A percentile compares a stretch with the other conserved stretches of the same genome.
phyloP scores from a whole-genome alignment of 176 grass and related monocot genomes.

The Cenchrus fungigraminus region DNA sequence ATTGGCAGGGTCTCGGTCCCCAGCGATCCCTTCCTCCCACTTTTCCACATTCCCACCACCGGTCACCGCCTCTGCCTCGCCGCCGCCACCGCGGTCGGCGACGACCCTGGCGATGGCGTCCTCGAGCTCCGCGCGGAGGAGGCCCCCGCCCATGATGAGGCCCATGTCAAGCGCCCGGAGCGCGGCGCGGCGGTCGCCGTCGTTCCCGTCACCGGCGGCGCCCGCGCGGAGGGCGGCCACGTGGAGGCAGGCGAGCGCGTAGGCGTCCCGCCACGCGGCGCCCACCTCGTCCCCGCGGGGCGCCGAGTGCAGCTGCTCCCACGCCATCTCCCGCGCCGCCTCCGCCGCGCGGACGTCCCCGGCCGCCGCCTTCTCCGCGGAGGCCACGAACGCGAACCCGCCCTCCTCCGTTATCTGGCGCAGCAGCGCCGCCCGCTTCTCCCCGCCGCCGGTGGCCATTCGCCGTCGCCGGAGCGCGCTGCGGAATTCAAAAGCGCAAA shows the following conservation, averaged over 20 bases:
- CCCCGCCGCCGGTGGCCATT: conserved; percentile 50
- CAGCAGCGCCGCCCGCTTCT: conserved; percentile 65
- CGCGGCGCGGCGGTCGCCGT: conserved; percentile 52
- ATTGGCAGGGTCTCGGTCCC: conserved; percentile 58
- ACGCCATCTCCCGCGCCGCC: conserved; percentile 92
- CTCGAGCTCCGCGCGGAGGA: conserved; percentile 77
- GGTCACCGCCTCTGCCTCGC: not conserved
- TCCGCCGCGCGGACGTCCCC: conserved; percentile 86
- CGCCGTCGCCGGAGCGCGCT: not conserved
- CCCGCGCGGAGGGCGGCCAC: conserved; percentile 51
- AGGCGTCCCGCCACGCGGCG: conserved; percentile 73
- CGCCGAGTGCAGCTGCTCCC: conserved; percentile 94
- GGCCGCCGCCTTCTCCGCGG: conserved; percentile 73
- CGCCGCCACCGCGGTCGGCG: not conserved
- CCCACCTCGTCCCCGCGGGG: conserved; percentile 67
- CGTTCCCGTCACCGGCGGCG: not conserved
- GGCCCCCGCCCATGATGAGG: conserved; percentile 85
- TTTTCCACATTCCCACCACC: conserved; percentile 15
- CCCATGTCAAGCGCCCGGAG: conserved; percentile 91
- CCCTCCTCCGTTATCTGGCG: conserved; percentile 87
- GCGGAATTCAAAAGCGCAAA: not conserved
- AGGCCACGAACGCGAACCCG: conserved; percentile 89
- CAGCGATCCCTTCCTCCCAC: conserved; percentile 62
- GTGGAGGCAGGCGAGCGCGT: conserved; percentile 87
- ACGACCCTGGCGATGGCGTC: conserved; percentile 51